Evolutionary conservation across 1,284 basidiomycete species (phyloP), one percentile per base, ranked within the genome.

Genomic region (Fomitiporia mediterranea): DNA sequence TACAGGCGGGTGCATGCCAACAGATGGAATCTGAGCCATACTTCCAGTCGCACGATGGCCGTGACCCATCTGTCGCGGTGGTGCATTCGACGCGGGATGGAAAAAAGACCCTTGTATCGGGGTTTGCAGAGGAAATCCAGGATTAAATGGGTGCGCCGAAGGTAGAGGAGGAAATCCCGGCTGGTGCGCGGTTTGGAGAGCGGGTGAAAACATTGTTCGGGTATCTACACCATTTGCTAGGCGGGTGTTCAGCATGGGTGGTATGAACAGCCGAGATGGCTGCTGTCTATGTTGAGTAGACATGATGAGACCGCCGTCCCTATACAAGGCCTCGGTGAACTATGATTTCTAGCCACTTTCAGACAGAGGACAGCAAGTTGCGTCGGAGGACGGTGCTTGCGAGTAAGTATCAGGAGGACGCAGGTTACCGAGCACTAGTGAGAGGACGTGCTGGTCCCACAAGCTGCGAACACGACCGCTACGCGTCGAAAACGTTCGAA

Each of bases 91-190:
- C 7, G 74, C 76, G 21, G 73, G 76, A 2, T 75, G 72, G 59
- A 72, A 72, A 63, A 88, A 89, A 62, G 76, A 78, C 21, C 78
- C 65, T 65, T 88, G 87, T 74, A 88, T 82, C 44, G 86, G 86
- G 2, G 85, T 88, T 66, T 85, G 86, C 48, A 88, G 63, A 38
- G 67, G 67, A 42, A 52, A 55, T 23, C 25, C 40, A 15, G 51
- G 27, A 46, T 62, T 61, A 76, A 64, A 53, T 66, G 69, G 27
- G 64, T 73, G 49, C 64, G 68, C 59, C 60, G 78, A 68, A 25
- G 74, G 75, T 61, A 80, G 81, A 0, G 76, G 70, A 1, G 83
- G 80, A 69, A 80, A 83, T 44, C 75, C 70, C 35, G 79, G 77
- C 62, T 83, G 81, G 21, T 84, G 64, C 35, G 79, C 73, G 2